Percentiles rank a stretch among this genome's conserved stretches.
Conservation (phyloP, 108 stramenopile species). For the Cylindrotheca fusiformis region DNA sequence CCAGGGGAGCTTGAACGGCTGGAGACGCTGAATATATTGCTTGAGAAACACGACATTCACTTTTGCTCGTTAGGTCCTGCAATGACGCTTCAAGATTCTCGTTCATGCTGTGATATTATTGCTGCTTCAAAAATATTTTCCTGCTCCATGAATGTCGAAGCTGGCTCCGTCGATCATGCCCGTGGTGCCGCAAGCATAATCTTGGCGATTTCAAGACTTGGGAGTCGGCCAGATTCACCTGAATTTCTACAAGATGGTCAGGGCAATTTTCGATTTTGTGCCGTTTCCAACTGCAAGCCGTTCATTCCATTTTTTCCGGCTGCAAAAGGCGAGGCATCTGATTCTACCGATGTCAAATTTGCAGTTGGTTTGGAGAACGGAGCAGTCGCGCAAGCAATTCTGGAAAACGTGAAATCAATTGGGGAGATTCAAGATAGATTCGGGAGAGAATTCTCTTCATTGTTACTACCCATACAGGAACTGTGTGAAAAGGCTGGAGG, state of each 20-base stretch:
- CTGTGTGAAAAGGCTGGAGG: constrained; percentile 24
- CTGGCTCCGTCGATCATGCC: constrained; percentile 41
- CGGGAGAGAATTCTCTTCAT: constrained; percentile 28
- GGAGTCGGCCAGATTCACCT: constrained; percentile 8
- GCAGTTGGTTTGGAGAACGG: constrained; percentile 87
- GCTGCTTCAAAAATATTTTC: constrained; percentile 46
- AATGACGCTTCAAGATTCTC: constrained; percentile 26
- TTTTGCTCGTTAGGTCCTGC: constrained; percentile 82
- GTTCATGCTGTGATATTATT: constrained; percentile 41
- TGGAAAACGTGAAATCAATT: constrained; percentile 43
- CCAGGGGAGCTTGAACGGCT: constrained; percentile 20
- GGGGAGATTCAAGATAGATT: constrained; percentile 45
- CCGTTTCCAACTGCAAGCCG: constrained; percentile 38
- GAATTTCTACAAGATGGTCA: constrained; percentile 47
- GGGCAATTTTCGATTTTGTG: constrained; percentile 81
- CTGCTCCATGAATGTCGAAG: constrained; percentile 44
- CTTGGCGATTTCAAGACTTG: constrained; percentile 44
- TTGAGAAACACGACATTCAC: constrained; percentile 41
- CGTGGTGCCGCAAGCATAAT: constrained; percentile 52
- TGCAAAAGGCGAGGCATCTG: constrained; percentile 34
- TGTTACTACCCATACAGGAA: constrained; percentile 55
- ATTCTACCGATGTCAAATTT: constrained; percentile 31
- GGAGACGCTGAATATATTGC: constrained; percentile 34
- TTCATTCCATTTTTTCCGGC: constrained; percentile 84
- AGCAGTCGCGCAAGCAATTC: constrained; percentile 37